Base-by-base conservation (phyloP, 2,329 filamentous ascomycete species). In the Bipolaris zeicola region DNA sequence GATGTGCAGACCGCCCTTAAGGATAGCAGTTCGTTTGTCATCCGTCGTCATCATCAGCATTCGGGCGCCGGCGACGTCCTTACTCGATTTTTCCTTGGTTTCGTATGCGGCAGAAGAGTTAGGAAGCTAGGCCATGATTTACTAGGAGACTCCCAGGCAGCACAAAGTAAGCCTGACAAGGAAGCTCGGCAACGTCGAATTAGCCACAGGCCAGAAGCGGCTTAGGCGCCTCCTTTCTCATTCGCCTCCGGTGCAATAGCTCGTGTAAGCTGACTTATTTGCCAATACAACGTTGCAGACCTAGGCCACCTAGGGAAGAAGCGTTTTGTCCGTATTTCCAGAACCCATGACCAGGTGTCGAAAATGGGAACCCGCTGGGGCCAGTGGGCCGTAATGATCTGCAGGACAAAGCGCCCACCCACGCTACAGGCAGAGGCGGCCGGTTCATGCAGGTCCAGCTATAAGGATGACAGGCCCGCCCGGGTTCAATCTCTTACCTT, bases 281-380 rank as follows among this genome's bases (percentile, higher is more conserved):
- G 50, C 56, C 60, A 63, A 65, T 63, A 65, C 62, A 22, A 58
- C 50, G 56, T 48, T 60, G 62, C 61, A 65, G 60, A 41, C 39
- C 51, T 58, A 58, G 52, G 52, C 58, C 55, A 37, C 42, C 52
- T 55, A 45, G 14, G 39, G 20, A 3, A 18, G 13, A 33, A 16
- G 24, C 60, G 52, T 34, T 47, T 50, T 39, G 33, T 62, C 62
- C 62, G 58, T 63, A 63, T 63, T 60, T 47, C 38, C 56, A 50
- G 41, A 18, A 16, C 56, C 51, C 46, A 37, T 60, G 54, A 60
- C 52, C 54, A 57, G 28, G 31, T 43, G 50, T 48, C 49, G 37
- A 33, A 45, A 43, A 50, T 59, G 55, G 57, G 57, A 46, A 46
- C 48, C 26, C 50, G 43, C 53, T 46, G 11, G 39, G 37, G 34